These are phyloP conservation scores for Iberis pinnata DNA, from an alignment of 345 rosid genomes.

Conservation along the genomic window DNA sequence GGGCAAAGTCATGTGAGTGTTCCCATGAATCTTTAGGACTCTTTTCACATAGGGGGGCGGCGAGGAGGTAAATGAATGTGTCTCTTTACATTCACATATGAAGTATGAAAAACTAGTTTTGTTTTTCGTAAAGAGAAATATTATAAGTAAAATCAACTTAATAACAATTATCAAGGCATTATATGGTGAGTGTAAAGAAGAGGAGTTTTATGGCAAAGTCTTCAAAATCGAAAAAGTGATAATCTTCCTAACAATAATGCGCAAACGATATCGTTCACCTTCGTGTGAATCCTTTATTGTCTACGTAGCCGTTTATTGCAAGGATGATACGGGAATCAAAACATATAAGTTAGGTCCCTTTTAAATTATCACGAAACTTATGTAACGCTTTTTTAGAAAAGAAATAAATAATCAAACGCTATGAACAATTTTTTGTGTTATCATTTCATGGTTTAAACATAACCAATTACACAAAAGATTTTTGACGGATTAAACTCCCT, in stretches of 20 bases:
- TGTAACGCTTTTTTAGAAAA: too few species aligned
- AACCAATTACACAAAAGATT: too few species aligned
- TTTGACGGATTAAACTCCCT: too few species aligned
- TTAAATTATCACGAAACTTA: too few species aligned
- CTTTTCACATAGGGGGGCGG: conserved; percentile 54
- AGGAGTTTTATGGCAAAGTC: neutral
- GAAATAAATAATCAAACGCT: too few species aligned
- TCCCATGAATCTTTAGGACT: conserved; percentile 32
- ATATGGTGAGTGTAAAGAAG: conserved; percentile 10
- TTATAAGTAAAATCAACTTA: neutral
- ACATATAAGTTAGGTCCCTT: too few species aligned
- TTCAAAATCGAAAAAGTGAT: conserved; percentile 17
- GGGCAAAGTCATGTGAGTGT: conserved; percentile 64
- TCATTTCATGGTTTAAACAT: too few species aligned
- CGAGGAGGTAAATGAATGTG: conserved; percentile 50
- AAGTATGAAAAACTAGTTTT: neutral
- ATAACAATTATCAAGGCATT: conserved; percentile 22
- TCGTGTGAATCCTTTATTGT: conserved; percentile 8
- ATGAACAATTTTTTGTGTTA: too few species aligned
- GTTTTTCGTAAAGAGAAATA: neutral
- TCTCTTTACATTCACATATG: conserved; percentile 18
- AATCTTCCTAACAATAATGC: conserved; percentile 5
- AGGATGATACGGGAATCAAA: conserved; percentile 8
- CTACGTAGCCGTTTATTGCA: neutral
- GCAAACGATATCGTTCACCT: conserved; percentile 11